Evolutionary conservation across 1,284 basidiomycete species (phyloP).

Genomic region (Golubevia sp.): DNA sequence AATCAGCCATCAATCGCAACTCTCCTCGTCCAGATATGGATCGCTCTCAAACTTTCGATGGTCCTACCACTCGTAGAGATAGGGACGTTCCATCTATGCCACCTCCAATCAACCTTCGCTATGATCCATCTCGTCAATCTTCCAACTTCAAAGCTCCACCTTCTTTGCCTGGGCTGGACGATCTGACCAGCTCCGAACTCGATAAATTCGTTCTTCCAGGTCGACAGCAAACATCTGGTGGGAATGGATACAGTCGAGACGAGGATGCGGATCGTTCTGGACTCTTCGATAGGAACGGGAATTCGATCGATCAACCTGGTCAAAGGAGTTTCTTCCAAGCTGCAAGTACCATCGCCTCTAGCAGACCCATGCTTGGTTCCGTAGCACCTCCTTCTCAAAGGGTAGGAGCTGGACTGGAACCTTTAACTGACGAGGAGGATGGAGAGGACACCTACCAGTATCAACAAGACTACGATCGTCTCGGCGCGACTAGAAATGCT

Average conservation of each 20-base stretch:
- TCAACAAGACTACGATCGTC: neutral
- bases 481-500: neutral
- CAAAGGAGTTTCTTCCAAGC: neutral
- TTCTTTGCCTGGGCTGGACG: neutral
- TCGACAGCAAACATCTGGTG: neutral
- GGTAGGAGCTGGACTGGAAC: neutral
- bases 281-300: neutral
- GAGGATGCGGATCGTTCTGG: neutral
- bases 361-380: neutral
- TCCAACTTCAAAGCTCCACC: neutral
- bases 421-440: neutral
- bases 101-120: neutral
- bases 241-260: neutral
- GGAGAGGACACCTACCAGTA: neutral
- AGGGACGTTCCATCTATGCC: neutral
- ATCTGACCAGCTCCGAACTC: neutral
- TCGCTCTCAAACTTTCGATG: neutral
- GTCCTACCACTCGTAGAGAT: neutral
- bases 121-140: neutral
- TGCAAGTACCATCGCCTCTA: neutral
- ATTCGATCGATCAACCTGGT: neutral
- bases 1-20: neutral
- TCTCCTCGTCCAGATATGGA: neutral
- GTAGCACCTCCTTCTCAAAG: neutral
- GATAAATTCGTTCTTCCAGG: neutral